Evolutionary conservation across 139 green algal species (phyloP), one percentile per base, ranked within the genome.

Genomic region (Klebsormidium nitens): DNA sequence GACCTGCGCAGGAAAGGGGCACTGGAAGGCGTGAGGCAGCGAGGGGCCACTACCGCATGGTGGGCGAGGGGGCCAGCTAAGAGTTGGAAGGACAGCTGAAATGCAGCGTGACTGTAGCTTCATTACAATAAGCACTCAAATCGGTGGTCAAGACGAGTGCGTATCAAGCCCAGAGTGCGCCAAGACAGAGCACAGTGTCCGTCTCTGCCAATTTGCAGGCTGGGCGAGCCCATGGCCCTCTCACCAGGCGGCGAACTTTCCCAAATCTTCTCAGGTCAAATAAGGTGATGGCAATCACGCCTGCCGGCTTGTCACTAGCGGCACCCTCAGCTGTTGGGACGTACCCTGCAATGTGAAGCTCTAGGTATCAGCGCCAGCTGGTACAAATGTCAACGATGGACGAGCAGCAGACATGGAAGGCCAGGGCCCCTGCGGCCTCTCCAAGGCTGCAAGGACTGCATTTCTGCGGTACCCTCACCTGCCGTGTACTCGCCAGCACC

Each of bases 401-500:
- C n/a, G n/a, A n/a, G n/a, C n/a, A n/a, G n/a, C n/a, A n/a, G n/a
- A n/a, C n/a, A n/a, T n/a, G n/a, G n/a, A n/a, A n/a, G n/a, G n/a
- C n/a, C n/a, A n/a, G n/a, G n/a, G n/a, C n/a, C n/a, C n/a, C n/a
- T n/a, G n/a, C n/a, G n/a, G n/a, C n/a, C n/a, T n/a, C n/a, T n/a
- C n/a, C n/a, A n/a, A n/a, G n/a, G 19, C 11, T 60, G 59, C 5
- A 66, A 52, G 1, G 14, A 60, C 31, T 26, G 29, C 36, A 60
- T 11, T 28, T 56, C 29, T 35, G 28, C 11, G 11, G 11, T 11
- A 46, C 11, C 0, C 58, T 66, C 36, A 69, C 37, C 61, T 69
- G 36, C 61, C 1, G 65, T 73, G 36, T 73, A 73, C 59, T 73
- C 65, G 39, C 65, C 65, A 47, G 65, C 65, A n/a, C 65, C 65